phyloP scores from a whole-genome alignment of 768 basidiomycete species.

The Ephemerocybe angulata region DNA sequence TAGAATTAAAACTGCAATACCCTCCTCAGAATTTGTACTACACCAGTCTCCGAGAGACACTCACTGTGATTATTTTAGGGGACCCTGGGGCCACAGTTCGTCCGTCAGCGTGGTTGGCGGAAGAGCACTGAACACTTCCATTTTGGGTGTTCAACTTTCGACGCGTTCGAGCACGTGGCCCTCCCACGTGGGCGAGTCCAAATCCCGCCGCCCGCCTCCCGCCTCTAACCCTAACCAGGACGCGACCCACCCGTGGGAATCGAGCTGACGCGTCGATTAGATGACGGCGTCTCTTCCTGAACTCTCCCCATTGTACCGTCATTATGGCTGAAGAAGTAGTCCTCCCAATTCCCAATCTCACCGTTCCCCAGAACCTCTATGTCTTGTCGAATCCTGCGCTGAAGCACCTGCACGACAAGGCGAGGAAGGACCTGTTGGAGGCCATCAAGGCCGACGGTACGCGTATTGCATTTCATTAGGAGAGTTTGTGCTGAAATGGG shows the following conservation, averaged over 20 bases:
- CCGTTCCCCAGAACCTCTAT: constrained; percentile 76
- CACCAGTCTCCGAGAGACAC: neutral
- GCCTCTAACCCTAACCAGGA: too few relatives aligned
- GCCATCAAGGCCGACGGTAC: constrained; percentile 78
- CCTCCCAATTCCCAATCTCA: constrained; percentile 83
- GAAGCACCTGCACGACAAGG: constrained; percentile 60
- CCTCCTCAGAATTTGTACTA: neutral
- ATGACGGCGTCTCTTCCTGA: neutral
- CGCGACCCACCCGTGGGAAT: neutral
- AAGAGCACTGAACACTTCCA: neutral
- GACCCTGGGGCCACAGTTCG: neutral
- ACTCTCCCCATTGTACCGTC: too few relatives aligned
- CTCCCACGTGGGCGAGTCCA: too few relatives aligned
- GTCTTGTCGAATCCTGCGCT: constrained; percentile 62
- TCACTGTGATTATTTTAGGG: neutral
- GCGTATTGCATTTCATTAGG: constrained; percentile 25
- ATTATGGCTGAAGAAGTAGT: constrained; percentile 82
- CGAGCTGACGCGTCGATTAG: neutral
- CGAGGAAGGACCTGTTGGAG: constrained; percentile 59
- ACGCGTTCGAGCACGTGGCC: neutral
- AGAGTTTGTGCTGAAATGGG: neutral
- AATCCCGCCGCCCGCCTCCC: too few relatives aligned
- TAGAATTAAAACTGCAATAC: neutral
- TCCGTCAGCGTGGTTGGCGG: neutral
- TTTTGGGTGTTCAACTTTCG: neutral